Evolutionary conservation across 108 stramenopile genomes (phyloP).

Genomic region (Nitzschia sp.): DNA sequence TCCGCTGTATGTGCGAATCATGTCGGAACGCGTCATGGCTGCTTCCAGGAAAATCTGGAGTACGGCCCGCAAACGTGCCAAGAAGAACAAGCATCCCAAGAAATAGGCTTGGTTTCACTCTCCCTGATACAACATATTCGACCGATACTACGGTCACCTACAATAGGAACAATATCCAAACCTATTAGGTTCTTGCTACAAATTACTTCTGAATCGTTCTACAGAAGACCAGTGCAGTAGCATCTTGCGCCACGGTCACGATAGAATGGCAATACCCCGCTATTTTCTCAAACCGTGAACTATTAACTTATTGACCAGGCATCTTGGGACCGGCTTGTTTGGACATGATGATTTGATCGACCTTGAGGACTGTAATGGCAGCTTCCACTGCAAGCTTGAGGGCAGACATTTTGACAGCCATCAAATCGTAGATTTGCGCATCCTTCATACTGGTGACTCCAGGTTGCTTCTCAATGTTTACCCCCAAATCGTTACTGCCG

Average conservation of each 20-base stretch:
- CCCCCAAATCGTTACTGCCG: slow-evolving; percentile 70
- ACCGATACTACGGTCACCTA: no score
- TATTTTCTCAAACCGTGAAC: no score
- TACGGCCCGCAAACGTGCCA: slow-evolving; percentile 17
- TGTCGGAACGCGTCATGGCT: slow-evolving; percentile 45
- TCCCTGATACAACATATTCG: no score
- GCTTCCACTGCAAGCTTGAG: slow-evolving; percentile 95
- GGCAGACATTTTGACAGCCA: slow-evolving; percentile 83
- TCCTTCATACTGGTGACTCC: slow-evolving; percentile 57
- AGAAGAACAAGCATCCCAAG: slow-evolving; percentile 9
- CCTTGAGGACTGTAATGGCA: slow-evolving; percentile 91
- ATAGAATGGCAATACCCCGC: no score
- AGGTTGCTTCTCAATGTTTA: slow-evolving; percentile 74
- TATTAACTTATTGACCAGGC: no score
- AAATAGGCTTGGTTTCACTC: no score
- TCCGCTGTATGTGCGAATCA: slow-evolving; percentile 43
- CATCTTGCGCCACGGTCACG: no score
- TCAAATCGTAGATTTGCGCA: slow-evolving; percentile 73
- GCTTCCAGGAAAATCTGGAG: slow-evolving; percentile 38
- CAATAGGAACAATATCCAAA: no score
- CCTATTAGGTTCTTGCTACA: no score
- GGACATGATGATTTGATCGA: slow-evolving; percentile 99
- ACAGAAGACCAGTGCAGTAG: no score
- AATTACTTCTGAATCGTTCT: no score
- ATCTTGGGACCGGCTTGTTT: slow-evolving; percentile 80